Base-by-base conservation (phyloP, 225 moss, liverwort and hornwort species). In the Marchantia paleacea region DNA sequence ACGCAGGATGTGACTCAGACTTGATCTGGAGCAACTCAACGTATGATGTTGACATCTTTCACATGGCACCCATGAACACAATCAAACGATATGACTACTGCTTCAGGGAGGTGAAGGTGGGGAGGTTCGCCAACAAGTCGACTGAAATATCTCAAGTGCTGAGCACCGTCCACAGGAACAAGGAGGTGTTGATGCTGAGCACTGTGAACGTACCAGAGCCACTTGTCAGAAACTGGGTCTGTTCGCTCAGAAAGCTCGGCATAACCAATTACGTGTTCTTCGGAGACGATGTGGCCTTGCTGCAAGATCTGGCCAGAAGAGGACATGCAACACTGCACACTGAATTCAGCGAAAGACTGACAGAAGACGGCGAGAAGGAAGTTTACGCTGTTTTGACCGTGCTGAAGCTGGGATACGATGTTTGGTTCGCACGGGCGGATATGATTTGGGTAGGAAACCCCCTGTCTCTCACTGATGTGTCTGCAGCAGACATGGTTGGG, bases 381-480 rank as follows among this genome's bases (percentile, higher is more conserved):
- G 87, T 92, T 29, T 81, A 86, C 78, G 95, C 90, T 76, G 85
- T 99, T 76, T 84, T 88, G 12, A 83, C 83, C 50, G 78, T 92
- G 57, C 86, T 95, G 7, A 82, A 64, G 12, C 82, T 89, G 64
- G 95, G 95, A 7, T 91, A 94, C 72, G 86, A 55, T 82, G 81
- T 92, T 15, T 95, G 93, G 93, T 90, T 99, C 73, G 85, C 90
- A 48, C 91, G 92, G 80, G 91, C 95, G n/a, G 99, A 99, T 80
- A 85, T 91, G 1, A 54, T 92, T 14, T 99, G 95, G 95, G 79
- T 90, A 30, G 86, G 90, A 72, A 90, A 92, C 67, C 90, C 92
- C 63, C 51, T 85, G 20, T 8, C 69, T 25, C 39, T 80, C 26
- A 52, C 69, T 22, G 58, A 62, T 50, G 55, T 52, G 7, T 77